These are phyloP conservation scores for Zasmidium cellare DNA, from an alignment of 2,329 filamentous ascomycete genomes.

Conservation along the genomic window DNA sequence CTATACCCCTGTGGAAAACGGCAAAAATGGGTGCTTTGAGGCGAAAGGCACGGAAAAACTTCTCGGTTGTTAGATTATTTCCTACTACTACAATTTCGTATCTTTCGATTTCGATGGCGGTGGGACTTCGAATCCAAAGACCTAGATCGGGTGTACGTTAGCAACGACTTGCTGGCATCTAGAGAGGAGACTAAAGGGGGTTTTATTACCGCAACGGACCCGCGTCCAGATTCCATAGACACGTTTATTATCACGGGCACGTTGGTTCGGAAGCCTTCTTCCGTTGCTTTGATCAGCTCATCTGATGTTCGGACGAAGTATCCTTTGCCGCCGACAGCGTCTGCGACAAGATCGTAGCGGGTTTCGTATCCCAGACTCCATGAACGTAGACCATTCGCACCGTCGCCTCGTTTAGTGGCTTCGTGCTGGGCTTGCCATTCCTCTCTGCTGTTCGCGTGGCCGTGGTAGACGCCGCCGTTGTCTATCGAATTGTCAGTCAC, in stretches of 20 bases:
- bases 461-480: neutral
- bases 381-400: neutral
- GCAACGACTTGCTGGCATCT: no score
- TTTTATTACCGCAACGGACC: neutral
- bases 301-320: neutral
- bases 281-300: neutral
- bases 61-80: neutral
- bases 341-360: neutral
- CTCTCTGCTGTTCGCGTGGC: neutral
- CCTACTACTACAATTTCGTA: neutral
- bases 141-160: neutral
- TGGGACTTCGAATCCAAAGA: neutral
- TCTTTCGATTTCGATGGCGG: neutral
- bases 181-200: no score
- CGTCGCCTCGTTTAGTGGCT: neutral
- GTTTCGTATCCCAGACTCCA: neutral
- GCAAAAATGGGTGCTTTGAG: neutral
- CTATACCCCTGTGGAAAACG: neutral
- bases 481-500: neutral
- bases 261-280: neutral
- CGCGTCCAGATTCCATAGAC: neutral
- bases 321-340: neutral
- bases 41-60: neutral
- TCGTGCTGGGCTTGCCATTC: neutral
- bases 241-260: neutral